A percentile compares a stretch with the other conserved stretches of the same genome.
Conservation (phyloP, 176 grass and related monocot genomes). For the Bromus sterilis region DNA sequence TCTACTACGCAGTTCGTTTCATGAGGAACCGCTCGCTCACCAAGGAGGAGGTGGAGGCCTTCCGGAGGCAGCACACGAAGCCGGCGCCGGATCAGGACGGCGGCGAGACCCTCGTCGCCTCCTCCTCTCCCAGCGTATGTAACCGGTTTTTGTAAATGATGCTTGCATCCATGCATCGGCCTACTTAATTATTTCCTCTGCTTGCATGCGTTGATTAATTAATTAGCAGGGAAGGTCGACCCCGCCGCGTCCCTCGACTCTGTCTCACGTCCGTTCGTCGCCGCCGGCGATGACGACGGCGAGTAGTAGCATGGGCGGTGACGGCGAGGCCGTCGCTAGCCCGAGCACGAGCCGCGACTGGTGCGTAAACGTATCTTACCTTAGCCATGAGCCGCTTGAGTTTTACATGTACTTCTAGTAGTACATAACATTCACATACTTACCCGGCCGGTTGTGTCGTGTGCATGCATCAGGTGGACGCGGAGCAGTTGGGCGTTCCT, state of each 20-base stretch:
- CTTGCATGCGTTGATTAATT: background rate
- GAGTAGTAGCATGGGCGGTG: background rate
- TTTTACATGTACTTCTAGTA: no score
- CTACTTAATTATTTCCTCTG: background rate
- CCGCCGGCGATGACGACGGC: background rate
- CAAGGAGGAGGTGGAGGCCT: constrained; percentile 69
- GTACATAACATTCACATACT: background rate
- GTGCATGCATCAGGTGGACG: constrained; percentile 55
- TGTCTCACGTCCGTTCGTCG: background rate
- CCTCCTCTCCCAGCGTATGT: background rate
- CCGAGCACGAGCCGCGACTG: constrained; percentile 51
- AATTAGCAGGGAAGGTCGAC: background rate
- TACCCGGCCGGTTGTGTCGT: background rate
- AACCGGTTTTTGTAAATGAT: background rate
- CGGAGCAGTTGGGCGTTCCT: constrained; percentile 85
- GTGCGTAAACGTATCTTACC: background rate
- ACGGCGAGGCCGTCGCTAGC: background rate
- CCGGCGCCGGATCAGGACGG: background rate
- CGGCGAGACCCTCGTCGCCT: background rate
- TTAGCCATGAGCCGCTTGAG: background rate
- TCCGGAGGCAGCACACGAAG: constrained; percentile 44
- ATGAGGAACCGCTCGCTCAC: constrained; percentile 66
- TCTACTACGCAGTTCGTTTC: constrained; percentile 42
- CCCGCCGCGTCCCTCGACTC: background rate
- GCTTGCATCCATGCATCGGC: background rate